phyloP scores from a whole-genome alignment of 2,329 filamentous ascomycete genomes.

The Cercospora brassicicola region DNA sequence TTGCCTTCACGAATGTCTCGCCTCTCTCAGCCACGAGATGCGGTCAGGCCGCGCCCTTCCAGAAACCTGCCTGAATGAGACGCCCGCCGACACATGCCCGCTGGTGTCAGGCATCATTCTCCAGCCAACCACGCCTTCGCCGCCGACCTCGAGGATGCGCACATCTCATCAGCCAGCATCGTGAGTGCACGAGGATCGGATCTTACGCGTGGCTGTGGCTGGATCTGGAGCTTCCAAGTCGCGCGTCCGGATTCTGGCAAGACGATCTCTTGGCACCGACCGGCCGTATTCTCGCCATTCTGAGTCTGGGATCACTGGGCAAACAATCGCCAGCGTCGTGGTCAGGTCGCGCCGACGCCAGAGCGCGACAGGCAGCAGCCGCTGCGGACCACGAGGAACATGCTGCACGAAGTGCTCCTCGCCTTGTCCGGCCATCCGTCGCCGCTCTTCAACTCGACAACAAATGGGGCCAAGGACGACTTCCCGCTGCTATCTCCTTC shows the following conservation, averaged over 20 bases:
- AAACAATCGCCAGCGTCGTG: not conserved
- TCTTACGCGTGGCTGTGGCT: constrained; percentile 6
- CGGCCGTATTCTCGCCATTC: not conserved
- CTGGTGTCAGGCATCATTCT: not conserved
- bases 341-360: constrained; percentile 1
- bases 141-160: not conserved
- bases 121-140: not conserved
- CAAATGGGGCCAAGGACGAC: constrained; percentile 35
- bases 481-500: constrained; percentile 66
- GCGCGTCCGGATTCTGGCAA: not conserved
- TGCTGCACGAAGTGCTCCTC: constrained; percentile 98
- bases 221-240: not conserved
- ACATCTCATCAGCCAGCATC: not conserved
- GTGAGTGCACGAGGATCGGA: not conserved
- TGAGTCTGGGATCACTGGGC: not conserved
- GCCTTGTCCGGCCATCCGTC: constrained; percentile 93
- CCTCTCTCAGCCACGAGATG: not conserved
- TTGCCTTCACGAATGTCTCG: not conserved
- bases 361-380: not conserved
- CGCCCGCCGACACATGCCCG: not conserved
- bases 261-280: not conserved
- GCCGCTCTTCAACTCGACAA: constrained; percentile 66
- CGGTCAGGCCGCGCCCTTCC: constrained; percentile 3
- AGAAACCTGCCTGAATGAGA: constrained; percentile 7
- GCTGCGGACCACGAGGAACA: constrained; percentile 42